These are phyloP conservation scores for Penium margaritaceum DNA, from an alignment of 139 green algal genomes.

Conservation along the genomic window DNA sequence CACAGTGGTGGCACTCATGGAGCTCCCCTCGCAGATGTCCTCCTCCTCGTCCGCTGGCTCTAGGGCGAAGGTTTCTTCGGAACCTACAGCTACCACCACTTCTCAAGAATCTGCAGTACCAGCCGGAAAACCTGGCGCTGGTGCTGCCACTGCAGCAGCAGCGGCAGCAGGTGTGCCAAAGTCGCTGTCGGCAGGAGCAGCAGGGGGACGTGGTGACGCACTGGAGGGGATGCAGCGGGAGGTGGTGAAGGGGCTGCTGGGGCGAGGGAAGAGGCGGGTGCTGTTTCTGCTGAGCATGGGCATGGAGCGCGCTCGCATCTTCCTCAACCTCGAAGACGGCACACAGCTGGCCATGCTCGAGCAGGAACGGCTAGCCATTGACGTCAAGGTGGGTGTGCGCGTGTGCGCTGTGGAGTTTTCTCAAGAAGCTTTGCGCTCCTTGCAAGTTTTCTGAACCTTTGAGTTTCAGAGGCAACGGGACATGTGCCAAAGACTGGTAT, in stretches of 20 bases:
- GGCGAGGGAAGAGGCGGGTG: constrained; percentile 16
- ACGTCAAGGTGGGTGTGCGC: constrained; percentile 44
- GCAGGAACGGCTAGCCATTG: constrained; percentile 40
- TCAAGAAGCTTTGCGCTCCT: no score
- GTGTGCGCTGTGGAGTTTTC: no score
- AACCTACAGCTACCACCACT: background rate
- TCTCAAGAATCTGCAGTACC: background rate
- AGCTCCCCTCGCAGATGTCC: constrained; percentile 64
- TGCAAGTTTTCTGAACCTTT: no score
- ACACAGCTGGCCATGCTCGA: constrained; percentile 15
- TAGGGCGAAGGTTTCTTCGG: no score
- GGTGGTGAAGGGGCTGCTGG: constrained; percentile 25
- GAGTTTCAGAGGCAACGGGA: no score
- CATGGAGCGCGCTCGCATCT: constrained; percentile 31
- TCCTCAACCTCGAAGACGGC: constrained; percentile 42
- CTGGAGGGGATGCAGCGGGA: constrained; percentile 12
- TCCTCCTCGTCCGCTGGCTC: no score
- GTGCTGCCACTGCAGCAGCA: background rate
- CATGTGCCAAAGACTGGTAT: no score
- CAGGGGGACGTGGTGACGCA: constrained; percentile 2
- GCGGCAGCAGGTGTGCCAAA: background rate
- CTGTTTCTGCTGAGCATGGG: constrained; percentile 37
- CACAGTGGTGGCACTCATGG: constrained; percentile 80
- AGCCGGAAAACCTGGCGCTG: background rate
- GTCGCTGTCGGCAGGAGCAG: no score